Percentiles rank a stretch among this genome's conserved stretches.
Evolutionary conservation across 129 eudicot genomes (phyloP).

Genomic region (Helianthus tuberosus): DNA sequence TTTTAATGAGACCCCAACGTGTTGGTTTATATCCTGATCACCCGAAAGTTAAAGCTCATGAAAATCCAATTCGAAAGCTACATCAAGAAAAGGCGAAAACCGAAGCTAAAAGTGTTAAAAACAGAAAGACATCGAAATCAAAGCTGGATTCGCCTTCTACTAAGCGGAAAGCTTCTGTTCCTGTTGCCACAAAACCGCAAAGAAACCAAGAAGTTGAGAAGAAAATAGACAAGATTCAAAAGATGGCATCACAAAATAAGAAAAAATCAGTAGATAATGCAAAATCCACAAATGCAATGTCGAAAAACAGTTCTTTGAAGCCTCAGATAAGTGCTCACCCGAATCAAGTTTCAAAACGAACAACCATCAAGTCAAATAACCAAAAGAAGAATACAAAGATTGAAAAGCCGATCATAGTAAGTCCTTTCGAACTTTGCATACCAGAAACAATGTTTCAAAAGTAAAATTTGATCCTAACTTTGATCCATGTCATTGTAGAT

Average conservation of each 20-base stretch:
- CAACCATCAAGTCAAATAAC: conserved; percentile 28
- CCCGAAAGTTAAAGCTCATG: conserved; percentile 26
- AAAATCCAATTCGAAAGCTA: conserved; percentile 36
- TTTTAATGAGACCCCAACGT: conserved; percentile 59
- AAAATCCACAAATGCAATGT: conserved; percentile 40
- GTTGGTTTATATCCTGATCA: conserved; percentile 30
- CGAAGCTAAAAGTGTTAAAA: conserved; percentile 28
- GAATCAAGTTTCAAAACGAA: conserved; percentile 22
- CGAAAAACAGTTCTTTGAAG: conserved; percentile 25
- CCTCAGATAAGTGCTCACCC: conserved; percentile 26
- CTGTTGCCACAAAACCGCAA: conserved; percentile 33
- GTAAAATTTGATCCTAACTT: conserved; percentile 8
- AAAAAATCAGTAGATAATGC: conserved; percentile 41
- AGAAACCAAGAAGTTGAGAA: conserved; percentile 51
- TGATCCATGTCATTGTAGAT: conserved; percentile 41
- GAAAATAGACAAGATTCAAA: conserved; percentile 49
- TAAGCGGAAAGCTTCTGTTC: conserved; percentile 47
- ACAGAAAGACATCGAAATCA: conserved; percentile 33
- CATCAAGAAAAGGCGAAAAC: conserved; percentile 44
- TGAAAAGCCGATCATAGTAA: conserved; percentile 38
- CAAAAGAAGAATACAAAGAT: conserved; percentile 41
- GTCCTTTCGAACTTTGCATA: conserved; percentile 24
- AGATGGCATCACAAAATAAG: conserved; percentile 32
- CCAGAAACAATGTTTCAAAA: not conserved
- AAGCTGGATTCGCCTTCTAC: conserved; percentile 5